These are phyloP conservation scores for Corylus americana DNA, from an alignment of 306 rosid species.

Conservation along the genomic window DNA sequence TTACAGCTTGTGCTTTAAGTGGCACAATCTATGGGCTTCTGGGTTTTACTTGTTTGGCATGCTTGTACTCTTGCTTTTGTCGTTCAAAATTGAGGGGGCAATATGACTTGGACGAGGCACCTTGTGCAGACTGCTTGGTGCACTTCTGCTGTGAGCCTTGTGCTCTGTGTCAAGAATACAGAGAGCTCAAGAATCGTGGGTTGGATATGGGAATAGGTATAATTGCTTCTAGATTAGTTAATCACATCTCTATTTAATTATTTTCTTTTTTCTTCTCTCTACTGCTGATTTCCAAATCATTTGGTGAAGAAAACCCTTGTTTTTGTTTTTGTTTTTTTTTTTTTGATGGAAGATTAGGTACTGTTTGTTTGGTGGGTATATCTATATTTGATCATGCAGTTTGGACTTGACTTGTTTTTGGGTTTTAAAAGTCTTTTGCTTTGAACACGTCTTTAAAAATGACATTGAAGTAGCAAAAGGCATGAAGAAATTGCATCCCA, in stretches of 20 bases:
- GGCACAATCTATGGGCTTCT: conserved; percentile 44
- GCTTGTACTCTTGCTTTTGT: conserved; percentile 58
- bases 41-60: conserved; percentile 40
- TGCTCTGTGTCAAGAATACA: conserved; percentile 73
- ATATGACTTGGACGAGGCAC: conserved; percentile 60
- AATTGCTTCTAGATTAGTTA: neutral
- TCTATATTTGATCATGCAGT: too few relatives aligned
- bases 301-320: neutral
- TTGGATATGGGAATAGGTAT: conserved; percentile 69
- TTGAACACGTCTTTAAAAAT: too few relatives aligned
- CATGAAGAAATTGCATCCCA: too few relatives aligned
- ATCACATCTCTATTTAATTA: neutral
- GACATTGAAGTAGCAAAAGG: too few relatives aligned
- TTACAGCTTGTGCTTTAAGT: conserved; percentile 47
- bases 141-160: conserved; percentile 68
- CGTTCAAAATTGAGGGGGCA: conserved; percentile 64
- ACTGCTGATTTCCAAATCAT: neutral
- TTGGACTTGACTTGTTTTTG: too few relatives aligned
- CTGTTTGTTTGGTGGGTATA: too few relatives aligned
- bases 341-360: neutral
- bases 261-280: neutral
- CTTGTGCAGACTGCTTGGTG: conserved; percentile 68
- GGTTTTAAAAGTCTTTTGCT: too few relatives aligned
- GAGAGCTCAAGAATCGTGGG: conserved; percentile 64
- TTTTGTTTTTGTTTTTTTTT: neutral